A percentile compares a stretch with the other conserved stretches of the same genome.
phyloP scores from a whole-genome alignment of 306 rosid genomes.

The Vicia villosa region DNA sequence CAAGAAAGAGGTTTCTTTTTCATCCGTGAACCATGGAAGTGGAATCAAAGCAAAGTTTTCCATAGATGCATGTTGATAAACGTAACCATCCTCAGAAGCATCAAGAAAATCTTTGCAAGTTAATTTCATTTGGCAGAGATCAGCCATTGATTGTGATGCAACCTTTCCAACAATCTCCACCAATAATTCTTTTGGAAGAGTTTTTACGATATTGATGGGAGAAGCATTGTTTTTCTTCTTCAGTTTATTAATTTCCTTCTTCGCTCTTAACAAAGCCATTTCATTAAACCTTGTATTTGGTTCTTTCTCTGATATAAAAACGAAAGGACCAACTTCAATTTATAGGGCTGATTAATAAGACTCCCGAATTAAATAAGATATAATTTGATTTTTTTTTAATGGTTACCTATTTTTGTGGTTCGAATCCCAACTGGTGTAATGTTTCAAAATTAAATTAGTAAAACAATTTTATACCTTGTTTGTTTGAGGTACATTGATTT shows the following conservation, averaged over 20 bases:
- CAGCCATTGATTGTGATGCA: slow-evolving; percentile 37
- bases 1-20: slow-evolving; percentile 17
- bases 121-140: slow-evolving; percentile 33
- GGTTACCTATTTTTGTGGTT: too few species aligned
- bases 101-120: slow-evolving; percentile 40
- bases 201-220: neutral
- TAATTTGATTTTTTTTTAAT: too few species aligned
- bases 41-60: slow-evolving; percentile 30
- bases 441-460: too few species aligned
- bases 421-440: too few species aligned
- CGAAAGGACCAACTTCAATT: too few species aligned
- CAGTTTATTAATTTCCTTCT: neutral
- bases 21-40: slow-evolving; percentile 32
- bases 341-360: too few species aligned
- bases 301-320: too few species aligned
- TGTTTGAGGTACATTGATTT: too few species aligned
- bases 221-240: neutral
- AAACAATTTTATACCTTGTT: too few species aligned
- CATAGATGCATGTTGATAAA: slow-evolving; percentile 40
- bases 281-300: neutral
- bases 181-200: slow-evolving; percentile 43
- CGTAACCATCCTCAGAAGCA: slow-evolving; percentile 27
- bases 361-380: too few species aligned
- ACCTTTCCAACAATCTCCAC: slow-evolving; percentile 39
- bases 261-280: slow-evolving; percentile 31